phyloP scores from a whole-genome alignment of 2,329 filamentous ascomycete genomes.

The Fusarium veterinarium region DNA sequence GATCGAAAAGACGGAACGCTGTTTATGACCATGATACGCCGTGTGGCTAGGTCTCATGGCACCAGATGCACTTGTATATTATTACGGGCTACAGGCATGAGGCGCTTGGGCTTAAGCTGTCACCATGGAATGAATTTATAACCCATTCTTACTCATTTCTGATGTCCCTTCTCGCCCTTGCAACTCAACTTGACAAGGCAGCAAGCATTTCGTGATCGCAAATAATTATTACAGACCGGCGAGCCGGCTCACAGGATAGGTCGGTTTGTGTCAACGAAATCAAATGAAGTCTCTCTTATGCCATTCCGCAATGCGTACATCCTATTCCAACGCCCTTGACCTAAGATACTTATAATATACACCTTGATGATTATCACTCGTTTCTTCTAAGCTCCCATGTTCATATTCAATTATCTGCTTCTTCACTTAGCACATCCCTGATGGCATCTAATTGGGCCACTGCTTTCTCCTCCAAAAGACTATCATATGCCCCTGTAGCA shows the following conservation, averaged over 20 bases:
- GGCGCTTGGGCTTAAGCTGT: slow-evolving; percentile 3
- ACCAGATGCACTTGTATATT: slow-evolving; percentile 43
- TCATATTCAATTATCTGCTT: slow-evolving; percentile 53
- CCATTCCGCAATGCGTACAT: slow-evolving; percentile 37
- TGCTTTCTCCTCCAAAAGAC: slow-evolving; percentile 79
- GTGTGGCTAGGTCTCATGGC: slow-evolving; percentile 27
- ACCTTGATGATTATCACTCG: slow-evolving; percentile 32
- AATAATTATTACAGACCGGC: neutral
- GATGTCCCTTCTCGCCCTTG: neutral
- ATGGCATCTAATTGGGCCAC: slow-evolving; percentile 74
- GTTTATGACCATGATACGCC: slow-evolving; percentile 22
- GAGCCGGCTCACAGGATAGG: neutral
- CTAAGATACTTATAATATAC: slow-evolving; percentile 42
- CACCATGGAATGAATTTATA: slow-evolving; percentile 18
- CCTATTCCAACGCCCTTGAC: slow-evolving; percentile 42
- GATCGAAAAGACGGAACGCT: slow-evolving; percentile 12
- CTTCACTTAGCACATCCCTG: slow-evolving; percentile 65
- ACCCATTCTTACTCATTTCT: slow-evolving; percentile 19
- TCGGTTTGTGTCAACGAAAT: slow-evolving; percentile 11
- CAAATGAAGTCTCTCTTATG: slow-evolving; percentile 20
- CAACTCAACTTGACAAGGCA: neutral
- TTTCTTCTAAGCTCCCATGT: slow-evolving; percentile 9
- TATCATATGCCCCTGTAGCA: slow-evolving; percentile 61
- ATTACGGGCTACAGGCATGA: slow-evolving; percentile 32
- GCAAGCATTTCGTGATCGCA: neutral